phyloP scores from a whole-genome alignment of 2,329 filamentous ascomycete species.

The Blastomyces gilchristii region DNA sequence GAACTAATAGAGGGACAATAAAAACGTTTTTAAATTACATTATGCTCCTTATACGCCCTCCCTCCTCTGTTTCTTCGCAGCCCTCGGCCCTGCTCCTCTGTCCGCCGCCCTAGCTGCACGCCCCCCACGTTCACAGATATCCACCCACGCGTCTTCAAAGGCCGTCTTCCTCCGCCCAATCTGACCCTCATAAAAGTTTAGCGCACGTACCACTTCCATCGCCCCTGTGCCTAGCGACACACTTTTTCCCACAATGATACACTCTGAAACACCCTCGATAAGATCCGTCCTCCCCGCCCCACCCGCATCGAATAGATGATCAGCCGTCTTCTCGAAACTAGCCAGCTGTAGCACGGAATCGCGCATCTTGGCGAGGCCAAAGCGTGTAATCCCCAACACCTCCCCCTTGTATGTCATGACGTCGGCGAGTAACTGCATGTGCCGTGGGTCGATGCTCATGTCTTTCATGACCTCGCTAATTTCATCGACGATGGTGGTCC shows the following conservation, averaged over 20 bases:
- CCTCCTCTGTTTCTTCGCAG: not conserved
- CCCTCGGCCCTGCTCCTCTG: not conserved
- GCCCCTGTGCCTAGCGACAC: slow-evolving; percentile 85
- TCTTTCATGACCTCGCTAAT: slow-evolving; percentile 81
- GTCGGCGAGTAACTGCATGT: slow-evolving; percentile 94
- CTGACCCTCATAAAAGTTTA: slow-evolving; percentile 56
- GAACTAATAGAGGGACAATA: not conserved
- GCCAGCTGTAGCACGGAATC: slow-evolving; percentile 89
- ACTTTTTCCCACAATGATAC: slow-evolving; percentile 96
- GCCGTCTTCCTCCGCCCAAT: slow-evolving; percentile 47
- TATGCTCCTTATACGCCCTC: not conserved
- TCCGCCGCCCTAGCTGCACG: slow-evolving; percentile 15
- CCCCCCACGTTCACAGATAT: slow-evolving; percentile 19
- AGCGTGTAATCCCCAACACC: slow-evolving; percentile 89
- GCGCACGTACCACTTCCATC: slow-evolving; percentile 72
- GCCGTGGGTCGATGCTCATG: slow-evolving; percentile 93
- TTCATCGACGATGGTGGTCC: slow-evolving; percentile 78
- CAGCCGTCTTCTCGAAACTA: slow-evolving; percentile 95
- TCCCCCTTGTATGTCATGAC: slow-evolving; percentile 99
- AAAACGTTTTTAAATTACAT: not conserved
- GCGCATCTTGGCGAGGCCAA: slow-evolving; percentile 91
- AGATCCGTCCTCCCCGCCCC: slow-evolving; percentile 82
- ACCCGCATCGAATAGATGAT: slow-evolving; percentile 92
- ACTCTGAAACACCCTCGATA: slow-evolving; percentile 89
- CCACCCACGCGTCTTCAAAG: slow-evolving; percentile 55